Evolutionary conservation across 2,329 filamentous ascomycete genomes (phyloP), one percentile per base, ranked within the genome.

Genomic region (Paraphaeosphaeria sporulosa): DNA sequence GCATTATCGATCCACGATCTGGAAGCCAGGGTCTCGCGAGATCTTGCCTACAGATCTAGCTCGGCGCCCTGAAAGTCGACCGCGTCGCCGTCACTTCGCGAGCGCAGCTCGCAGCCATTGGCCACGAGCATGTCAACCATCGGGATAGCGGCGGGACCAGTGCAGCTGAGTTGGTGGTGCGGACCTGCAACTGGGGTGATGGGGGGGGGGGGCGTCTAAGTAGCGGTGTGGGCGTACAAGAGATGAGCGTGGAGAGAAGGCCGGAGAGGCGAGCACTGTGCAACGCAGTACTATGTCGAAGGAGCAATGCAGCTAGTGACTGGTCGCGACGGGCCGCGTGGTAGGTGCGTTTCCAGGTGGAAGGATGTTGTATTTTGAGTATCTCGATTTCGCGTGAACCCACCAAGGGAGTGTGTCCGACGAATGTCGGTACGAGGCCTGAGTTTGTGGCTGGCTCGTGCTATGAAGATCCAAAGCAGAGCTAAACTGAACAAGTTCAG

Each of bases 151-250:
- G 48, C 23, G 48, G 48, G 19, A 17, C 32, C 7, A 23, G 17
- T 51, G 12, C 6, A 40, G 48, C 32, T 38, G 32, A 51, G 32
- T 23, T 19, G 27, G 46, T 47, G 15, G 23, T 30, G 30, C 27
- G 27, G 34, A n/a, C 27, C 17, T 27, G 30, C 25, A n/a, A 40
- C 15, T 40, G n/a, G 17, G 15, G 17, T 40, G 30, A n/a, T 9
- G 43, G 3, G 25, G 6, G 25, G 36, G 3, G 25, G 6, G 25
- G 36, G 55, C 49, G 57, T 53, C 57, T 25, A 34, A 55, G n/a
- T 55, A 43, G 57, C 49, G 57, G 48, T 58, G 55, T 53, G 49
- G 55, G 48, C 15, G 50, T 43, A 43, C 57, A 7, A 27, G 42
- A 49, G 48, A n/a, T 54, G 21, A 34, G 30, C 10, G 40, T 27